A percentile compares a stretch with the other conserved stretches of the same genome.
Conservation (phyloP, 2,329 filamentous ascomycete species). For the Didymella keratinophila region DNA sequence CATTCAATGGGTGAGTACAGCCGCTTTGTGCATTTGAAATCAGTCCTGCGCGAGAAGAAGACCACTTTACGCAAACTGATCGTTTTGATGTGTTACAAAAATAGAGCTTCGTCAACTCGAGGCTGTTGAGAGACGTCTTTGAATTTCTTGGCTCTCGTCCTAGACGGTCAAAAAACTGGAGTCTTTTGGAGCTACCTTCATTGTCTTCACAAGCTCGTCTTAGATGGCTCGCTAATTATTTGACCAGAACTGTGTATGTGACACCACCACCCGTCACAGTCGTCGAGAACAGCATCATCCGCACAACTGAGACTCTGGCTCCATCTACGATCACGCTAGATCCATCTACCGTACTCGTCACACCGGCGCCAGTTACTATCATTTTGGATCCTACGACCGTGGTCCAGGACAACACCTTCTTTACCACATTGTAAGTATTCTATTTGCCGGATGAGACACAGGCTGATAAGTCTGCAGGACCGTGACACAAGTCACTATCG, state of each 20-base stretch:
- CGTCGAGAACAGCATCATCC: conserved; percentile 7
- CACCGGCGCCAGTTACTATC: conserved; percentile 3
- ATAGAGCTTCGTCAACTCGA: neutral
- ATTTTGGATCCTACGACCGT: conserved; percentile 8
- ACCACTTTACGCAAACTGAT: too few relatives aligned
- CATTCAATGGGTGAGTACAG: conserved; percentile 5
- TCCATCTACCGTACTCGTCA: conserved; percentile 1
- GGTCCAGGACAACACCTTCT: neutral
- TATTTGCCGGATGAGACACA: too few relatives aligned
- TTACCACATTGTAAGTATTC: conserved; percentile 8
- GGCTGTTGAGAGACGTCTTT: neutral
- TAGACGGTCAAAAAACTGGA: neutral
- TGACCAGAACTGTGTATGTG: conserved; percentile 5
- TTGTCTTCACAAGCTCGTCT: neutral
- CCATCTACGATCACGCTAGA: conserved; percentile 7
- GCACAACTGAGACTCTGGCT: conserved; percentile 10
- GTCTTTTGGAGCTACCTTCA: neutral
- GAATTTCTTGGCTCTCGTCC: neutral
- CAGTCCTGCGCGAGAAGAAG: neutral
- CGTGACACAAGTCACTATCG: conserved; percentile 6
- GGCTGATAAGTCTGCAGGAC: neutral
- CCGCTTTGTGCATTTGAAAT: neutral
- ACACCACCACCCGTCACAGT: conserved; percentile 11
- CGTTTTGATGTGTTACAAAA: neutral
- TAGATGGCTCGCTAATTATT: neutral